phyloP scores from a whole-genome alignment of 75 land plant species.

The Azolla pinnata region DNA sequence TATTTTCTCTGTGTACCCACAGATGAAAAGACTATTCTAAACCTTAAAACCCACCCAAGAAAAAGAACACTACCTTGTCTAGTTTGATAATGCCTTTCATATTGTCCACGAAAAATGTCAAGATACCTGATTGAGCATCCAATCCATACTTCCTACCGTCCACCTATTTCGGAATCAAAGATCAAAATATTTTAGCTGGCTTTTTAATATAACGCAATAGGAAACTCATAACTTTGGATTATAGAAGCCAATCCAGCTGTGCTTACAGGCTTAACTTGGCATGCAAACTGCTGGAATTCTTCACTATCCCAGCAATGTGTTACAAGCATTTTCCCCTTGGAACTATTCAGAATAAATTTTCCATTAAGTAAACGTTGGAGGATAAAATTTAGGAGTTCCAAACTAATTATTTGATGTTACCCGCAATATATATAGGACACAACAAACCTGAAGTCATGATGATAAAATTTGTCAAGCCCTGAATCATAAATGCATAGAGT shows the following conservation, averaged over 20 bases:
- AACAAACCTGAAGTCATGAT: slow-evolving; percentile 16
- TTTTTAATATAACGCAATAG: background rate
- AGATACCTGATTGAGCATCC: background rate
- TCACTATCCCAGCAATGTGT: slow-evolving; percentile 28
- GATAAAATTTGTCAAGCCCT: slow-evolving; percentile 18
- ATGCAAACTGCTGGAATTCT: slow-evolving; percentile 18
- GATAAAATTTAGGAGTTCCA: too few relatives aligned
- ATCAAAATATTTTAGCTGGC: too few relatives aligned
- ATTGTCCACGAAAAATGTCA: background rate
- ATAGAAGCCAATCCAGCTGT: background rate
- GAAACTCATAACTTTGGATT: background rate
- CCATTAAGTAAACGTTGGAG: background rate
- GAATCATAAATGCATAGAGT: slow-evolving; percentile 18
- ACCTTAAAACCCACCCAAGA: background rate
- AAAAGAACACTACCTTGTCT: background rate
- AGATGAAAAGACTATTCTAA: background rate
- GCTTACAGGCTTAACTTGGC: slow-evolving; percentile 9
- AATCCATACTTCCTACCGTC: background rate
- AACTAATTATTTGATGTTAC: background rate
- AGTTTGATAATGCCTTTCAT: background rate
- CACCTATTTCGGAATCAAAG: too few relatives aligned
- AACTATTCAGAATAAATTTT: background rate
- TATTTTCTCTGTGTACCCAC: background rate
- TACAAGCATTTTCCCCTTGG: slow-evolving; percentile 12
- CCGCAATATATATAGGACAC: background rate